phyloP scores from a whole-genome alignment of 805 yeast species.

The Metschnikowia chrysomelidarum region DNA sequence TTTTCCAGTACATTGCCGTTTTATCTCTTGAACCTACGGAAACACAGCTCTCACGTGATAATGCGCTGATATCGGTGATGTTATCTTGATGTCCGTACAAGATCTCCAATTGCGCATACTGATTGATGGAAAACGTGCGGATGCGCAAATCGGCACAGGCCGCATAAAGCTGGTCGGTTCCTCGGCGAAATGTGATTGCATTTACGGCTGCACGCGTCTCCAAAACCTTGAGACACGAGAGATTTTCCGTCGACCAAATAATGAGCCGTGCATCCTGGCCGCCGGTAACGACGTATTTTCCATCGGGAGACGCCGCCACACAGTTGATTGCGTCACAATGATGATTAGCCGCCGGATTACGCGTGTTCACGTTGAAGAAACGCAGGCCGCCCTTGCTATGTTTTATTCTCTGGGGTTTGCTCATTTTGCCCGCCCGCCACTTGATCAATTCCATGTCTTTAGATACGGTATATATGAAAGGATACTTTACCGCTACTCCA shows the following conservation, averaged over 20 bases:
- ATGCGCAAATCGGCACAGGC: slow-evolving; percentile 91
- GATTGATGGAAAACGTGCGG: slow-evolving; percentile 81
- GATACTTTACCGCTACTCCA: slow-evolving; percentile 52
- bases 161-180: slow-evolving; percentile 82
- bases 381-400: slow-evolving; percentile 62
- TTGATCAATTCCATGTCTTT: slow-evolving; percentile 79
- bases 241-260: slow-evolving; percentile 80
- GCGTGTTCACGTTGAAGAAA: slow-evolving; percentile 34
- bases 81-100: slow-evolving; percentile 94
- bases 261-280: slow-evolving; percentile 79
- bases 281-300: slow-evolving; percentile 87
- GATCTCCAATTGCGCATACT: slow-evolving; percentile 84
- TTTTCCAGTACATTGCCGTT: slow-evolving; percentile 95
- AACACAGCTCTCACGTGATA: slow-evolving; percentile 86
- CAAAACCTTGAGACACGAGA: slow-evolving; percentile 73
- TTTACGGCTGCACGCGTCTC: slow-evolving; percentile 75
- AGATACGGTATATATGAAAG: slow-evolving; percentile 72
- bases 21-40: slow-evolving; percentile 95
- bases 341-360: slow-evolving; percentile 59
- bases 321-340: slow-evolving; percentile 76
- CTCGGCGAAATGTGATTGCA: slow-evolving; percentile 73
- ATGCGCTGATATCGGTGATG: slow-evolving; percentile 76
- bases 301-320: slow-evolving; percentile 84
- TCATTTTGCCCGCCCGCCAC: slow-evolving; percentile 55
- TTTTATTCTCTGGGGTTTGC: slow-evolving; percentile 62